These are phyloP conservation scores for Penicillium angulare DNA, from an alignment of 495 filamentous ascomycete genomes.

Conservation along the genomic window DNA sequence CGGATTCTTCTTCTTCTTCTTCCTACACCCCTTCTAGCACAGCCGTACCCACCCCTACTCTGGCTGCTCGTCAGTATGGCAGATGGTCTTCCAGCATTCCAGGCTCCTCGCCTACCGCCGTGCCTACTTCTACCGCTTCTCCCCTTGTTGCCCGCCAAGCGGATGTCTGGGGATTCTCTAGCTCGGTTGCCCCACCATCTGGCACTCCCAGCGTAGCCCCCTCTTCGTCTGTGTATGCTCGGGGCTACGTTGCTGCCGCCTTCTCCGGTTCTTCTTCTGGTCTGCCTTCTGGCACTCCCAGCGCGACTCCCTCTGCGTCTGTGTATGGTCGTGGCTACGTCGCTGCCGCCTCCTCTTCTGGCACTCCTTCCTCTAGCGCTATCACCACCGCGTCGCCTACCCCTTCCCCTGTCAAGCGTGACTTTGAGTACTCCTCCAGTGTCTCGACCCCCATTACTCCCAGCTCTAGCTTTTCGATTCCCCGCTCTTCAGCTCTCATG, in stretches of 20 bases:
- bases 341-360: slow-evolving; percentile 3
- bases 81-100: not conserved
- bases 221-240: not conserved
- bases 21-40: not conserved
- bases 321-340: slow-evolving; percentile 2
- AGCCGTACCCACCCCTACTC: not conserved
- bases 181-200: slow-evolving; percentile 5
- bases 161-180: slow-evolving; percentile 3
- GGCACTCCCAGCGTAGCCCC: slow-evolving; percentile 1
- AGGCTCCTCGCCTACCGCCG: not conserved
- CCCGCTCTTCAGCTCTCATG: not conserved
- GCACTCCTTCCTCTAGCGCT: slow-evolving; percentile 4
- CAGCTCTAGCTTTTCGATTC: not conserved
- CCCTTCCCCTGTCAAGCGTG: slow-evolving; percentile 6
- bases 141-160: slow-evolving; percentile 10
- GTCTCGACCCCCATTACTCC: not conserved
- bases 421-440: not conserved
- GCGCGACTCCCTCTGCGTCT: not conserved
- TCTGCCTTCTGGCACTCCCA: slow-evolving; percentile 2
- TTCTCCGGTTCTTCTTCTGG: no score
- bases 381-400: slow-evolving; percentile 5
- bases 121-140: not conserved
- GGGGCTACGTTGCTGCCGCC: not conserved
- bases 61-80: not conserved
- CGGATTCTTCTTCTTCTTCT: slow-evolving; percentile 4